Evolutionary conservation across 2,329 filamentous ascomycete species (phyloP), one percentile per base, ranked within the genome.

Genomic region (Aspergillus flavus): DNA sequence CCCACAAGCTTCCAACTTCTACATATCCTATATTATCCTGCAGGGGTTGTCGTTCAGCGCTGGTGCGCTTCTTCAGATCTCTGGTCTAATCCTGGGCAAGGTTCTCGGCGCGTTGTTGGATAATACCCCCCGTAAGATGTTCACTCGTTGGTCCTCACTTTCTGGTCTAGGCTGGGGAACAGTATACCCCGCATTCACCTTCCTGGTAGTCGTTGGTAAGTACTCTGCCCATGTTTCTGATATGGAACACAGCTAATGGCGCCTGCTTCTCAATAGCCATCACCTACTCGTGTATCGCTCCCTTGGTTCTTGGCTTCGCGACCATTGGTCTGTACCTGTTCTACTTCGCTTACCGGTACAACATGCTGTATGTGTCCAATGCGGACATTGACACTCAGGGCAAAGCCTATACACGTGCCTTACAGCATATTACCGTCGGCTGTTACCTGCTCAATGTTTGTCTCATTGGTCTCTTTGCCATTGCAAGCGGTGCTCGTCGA

Each of bases 21-120:
- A 97, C 78, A 89, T 98, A 23, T 92, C 91, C 0, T 99, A 98
- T 80, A 96, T 99, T 68, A 87, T 98, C 36, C 87, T 99, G 3
- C 95, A 98, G 78, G 96, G 94, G 39, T 78, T 98, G 62, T 90
- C 89, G 1, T 88, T 94, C 65, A 91, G 93, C 4, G 86, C 92
- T 0, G 86, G 89, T 54, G 86, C 91, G 1, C 78, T 98, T 6
- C 83, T 96, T 2, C 92, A 96, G 69, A 85, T 91, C 54, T 82
- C 79, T 23, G 92, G 93, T 19, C 84, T 98, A 57, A 78, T 94
- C 54, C 78, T 96, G 34, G 91, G 91, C 73, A 87, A 88, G 57
- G 74, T 96, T 6, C 81, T 94, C 54, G 92, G 93, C 76, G 91
- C 88, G 70, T 82, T 92, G 65, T 82, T 96, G 32, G 86, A 94